Evolutionary conservation across 139 green algal species (phyloP), one percentile per base, ranked within the genome.

Genomic region (Nannochloris sp.): DNA sequence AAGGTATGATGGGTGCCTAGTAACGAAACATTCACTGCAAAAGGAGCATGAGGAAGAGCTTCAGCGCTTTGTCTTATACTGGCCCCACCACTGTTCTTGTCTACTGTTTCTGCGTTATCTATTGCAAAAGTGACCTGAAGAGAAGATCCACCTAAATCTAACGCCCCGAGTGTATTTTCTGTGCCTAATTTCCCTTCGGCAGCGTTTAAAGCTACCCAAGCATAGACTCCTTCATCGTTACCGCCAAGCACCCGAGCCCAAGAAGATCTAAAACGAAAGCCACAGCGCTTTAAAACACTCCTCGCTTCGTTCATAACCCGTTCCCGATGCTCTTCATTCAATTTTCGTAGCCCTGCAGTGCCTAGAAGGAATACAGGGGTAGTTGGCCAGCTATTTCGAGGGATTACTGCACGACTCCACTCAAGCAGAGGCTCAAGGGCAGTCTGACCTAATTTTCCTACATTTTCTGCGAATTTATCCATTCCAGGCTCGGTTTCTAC

Each of bases 401-500:
- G 89, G 34, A 96, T 67, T 6, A 90, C 83, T 9, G 78, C 87
- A 45, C 65, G 51, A 1, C 86, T 90, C 90, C 88, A 96, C 1
- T 83, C 77, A 56, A 96, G 72, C 70, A 96, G 68, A 15, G 89
- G 89, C 2, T 34, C 72, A 25, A 96, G 19, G 13, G 27, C 61
- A 13, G 34, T 14, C 58, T 65, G 56, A 0, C 33, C 77, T 1
- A 64, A 51, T 5, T 19, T 30, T 24, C 15, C 0, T 0, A 65
- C 25, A 44, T 83, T 61, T 7, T 51, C 64, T 6, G 66, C 46
- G 25, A 88, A 93, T 1, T 48, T 56, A 38, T 93, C 86, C 35
- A 96, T 65, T 5, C 90, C 89, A 4, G 88, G 88, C 60, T 91
- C 73, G 3, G 90, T 97, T 67, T 96, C 89, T 56, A 96, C 86